Conservation (phyloP, 73 alveolate species). For the Paramecium sexaurelia region DNA sequence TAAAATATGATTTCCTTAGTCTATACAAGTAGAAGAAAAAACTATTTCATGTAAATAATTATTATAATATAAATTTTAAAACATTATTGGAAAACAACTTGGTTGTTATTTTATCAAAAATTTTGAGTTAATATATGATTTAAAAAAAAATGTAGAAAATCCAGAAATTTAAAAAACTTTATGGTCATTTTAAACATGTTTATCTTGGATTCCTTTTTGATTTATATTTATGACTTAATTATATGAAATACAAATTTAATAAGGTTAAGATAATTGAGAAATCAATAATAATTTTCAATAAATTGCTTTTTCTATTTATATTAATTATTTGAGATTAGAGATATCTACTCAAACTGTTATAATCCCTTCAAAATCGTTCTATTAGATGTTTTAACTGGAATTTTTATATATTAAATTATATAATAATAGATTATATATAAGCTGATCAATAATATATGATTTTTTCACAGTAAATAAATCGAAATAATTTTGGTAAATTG, state of each 20-base stretch:
- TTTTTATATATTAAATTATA: conserved; percentile 4
- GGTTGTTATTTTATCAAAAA: neutral
- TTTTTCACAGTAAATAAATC: conserved; percentile 73
- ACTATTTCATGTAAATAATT: too few relatives aligned
- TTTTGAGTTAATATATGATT: neutral
- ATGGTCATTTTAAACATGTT: conserved; percentile 76
- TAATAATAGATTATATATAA: too few relatives aligned
- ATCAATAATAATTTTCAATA: too few relatives aligned
- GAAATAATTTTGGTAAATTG: conserved; percentile 72
- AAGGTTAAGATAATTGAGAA: too few relatives aligned
- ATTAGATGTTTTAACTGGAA: conserved; percentile 62
- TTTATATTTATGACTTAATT: conserved; percentile 81
- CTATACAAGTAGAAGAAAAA: too few relatives aligned
- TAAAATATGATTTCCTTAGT: too few relatives aligned
- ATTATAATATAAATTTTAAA: neutral
- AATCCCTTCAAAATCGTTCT: conserved; percentile 17
- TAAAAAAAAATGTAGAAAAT: neutral
- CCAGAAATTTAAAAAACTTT: conserved; percentile 72
- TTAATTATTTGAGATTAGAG: too few relatives aligned
- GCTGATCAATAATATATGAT: neutral
- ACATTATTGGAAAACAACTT: neutral
- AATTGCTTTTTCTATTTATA: too few relatives aligned
- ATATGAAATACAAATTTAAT: conserved; percentile 25
- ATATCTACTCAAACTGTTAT: too few relatives aligned
- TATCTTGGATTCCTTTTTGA: conserved; percentile 85